Evolutionary conservation across 2,329 filamentous ascomycete species (phyloP).

Genomic region (Aspergillus alliaceus): DNA sequence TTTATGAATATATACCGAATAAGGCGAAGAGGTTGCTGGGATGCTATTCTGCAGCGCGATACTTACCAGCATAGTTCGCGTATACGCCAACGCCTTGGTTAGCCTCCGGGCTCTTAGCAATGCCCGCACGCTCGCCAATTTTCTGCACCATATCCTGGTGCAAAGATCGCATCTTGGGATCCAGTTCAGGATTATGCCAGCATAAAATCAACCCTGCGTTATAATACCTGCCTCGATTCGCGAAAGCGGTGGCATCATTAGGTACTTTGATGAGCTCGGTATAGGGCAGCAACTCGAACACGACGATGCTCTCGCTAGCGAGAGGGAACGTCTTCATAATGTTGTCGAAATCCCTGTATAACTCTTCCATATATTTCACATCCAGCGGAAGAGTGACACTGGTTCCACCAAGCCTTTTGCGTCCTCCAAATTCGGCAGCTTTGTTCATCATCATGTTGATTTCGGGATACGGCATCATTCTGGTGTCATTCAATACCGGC

Average conservation of each 20-base stretch:
- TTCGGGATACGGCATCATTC: conserved; percentile 8
- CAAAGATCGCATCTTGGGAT: not conserved
- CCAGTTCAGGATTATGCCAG: conserved; percentile 4
- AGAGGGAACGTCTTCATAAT: not conserved
- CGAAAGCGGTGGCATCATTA: conserved; percentile 9
- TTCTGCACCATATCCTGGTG: not conserved
- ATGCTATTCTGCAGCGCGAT: too few species aligned
- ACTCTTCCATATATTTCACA: not conserved
- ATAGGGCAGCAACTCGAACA: conserved; percentile 15
- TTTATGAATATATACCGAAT: not conserved
- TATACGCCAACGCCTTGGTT: not conserved
- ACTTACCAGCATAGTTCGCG: not conserved
- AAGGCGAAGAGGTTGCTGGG: too few species aligned
- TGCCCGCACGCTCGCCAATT: not conserved
- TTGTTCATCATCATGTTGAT: conserved; percentile 9
- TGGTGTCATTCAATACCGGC: not conserved
- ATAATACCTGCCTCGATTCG: conserved; percentile 13
- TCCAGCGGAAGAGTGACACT: conserved; percentile 9
- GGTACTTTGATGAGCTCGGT: conserved; percentile 8
- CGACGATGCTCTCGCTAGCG: conserved; percentile 1
- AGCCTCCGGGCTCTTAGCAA: not conserved
- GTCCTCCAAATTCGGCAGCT: not conserved
- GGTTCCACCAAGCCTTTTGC: conserved; percentile 3
- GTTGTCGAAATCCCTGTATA: not conserved
- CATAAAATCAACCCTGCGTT: conserved; percentile 11